Conservation (phyloP, 257 asterid genomes). For the Nicotiana noctiflora region DNA sequence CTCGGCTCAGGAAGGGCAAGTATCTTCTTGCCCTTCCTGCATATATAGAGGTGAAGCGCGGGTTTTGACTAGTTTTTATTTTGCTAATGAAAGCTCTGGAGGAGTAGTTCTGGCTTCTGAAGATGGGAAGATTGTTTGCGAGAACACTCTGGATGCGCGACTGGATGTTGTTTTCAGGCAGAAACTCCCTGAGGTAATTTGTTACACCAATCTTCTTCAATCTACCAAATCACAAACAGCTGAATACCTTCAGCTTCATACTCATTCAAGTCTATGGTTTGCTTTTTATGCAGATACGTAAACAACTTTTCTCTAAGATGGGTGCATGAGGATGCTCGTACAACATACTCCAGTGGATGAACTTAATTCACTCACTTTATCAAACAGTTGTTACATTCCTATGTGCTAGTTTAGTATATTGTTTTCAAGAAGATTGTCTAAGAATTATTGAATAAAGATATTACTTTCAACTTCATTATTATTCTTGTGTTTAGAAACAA, state of each 20-base stretch:
- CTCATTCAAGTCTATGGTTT: not conserved
- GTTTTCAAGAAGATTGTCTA: not conserved
- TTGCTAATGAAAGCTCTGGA: slow-evolving; percentile 27
- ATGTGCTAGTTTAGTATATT: not conserved
- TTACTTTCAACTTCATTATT: not conserved
- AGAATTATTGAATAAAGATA: not conserved
- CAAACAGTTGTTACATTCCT: not conserved
- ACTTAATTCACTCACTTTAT: not conserved
- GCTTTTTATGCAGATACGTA: slow-evolving; percentile 27
- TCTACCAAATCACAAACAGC: not conserved
- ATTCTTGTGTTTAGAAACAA: not conserved
- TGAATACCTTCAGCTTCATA: not conserved
- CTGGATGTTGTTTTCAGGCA: slow-evolving; percentile 33
- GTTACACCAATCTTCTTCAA: not conserved
- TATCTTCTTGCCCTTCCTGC: no score
- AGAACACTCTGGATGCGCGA: slow-evolving; percentile 43
- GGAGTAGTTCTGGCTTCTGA: slow-evolving; percentile 49
- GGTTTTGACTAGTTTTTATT: not conserved
- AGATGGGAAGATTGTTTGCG: slow-evolving; percentile 43
- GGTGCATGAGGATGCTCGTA: slow-evolving; percentile 13
- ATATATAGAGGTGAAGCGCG: not conserved
- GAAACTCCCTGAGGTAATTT: slow-evolving; percentile 34
- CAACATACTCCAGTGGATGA: not conserved
- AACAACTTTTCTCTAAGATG: slow-evolving; percentile 20
- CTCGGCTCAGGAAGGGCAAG: no score